Base-by-base conservation (phyloP, 2,329 filamentous ascomycete species). In the Botrytis sinoallii region DNA sequence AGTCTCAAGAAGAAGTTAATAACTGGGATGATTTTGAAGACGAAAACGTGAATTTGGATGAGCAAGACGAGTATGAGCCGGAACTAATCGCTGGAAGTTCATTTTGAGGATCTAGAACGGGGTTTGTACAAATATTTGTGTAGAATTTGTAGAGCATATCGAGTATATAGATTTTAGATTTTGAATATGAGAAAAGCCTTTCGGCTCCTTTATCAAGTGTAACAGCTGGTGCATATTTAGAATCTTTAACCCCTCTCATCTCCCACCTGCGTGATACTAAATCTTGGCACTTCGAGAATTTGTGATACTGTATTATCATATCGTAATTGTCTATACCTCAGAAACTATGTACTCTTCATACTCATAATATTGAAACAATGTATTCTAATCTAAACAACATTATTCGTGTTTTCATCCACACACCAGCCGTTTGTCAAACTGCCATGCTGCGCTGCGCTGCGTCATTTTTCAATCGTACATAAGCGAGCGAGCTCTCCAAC, bases 161-260 rank as follows among this genome's bases (percentile, higher is more conserved):
- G 7, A 52, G 32, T 66, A 38, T 44, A 57, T 69, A 57, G 48
- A 69, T 69, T 69, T 69, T 69, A 57, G 48, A 69, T 69, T 69
- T 69, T 32, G 66, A 57, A 57, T 69, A 42, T 25, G 10, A 44
- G n/a, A 57, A 69, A 57, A 69, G 66, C 18, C 22, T 42, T 57
- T 42, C 12, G 55, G 35, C 18, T 40, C 16, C 25, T 52, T n/a
- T 29, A 35, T 40, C n/a, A 32, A 46, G n/a, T 3, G 42, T 46
- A 44, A 18, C 16, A 57, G 52, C n/a, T 29, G n/a, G n/a, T 57
- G n/a, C 12, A n/a, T n/a, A 63, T 14, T 40, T 55, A 20, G 8
- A 67, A 10, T n/a, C 35, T 29, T 40, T 6, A 16, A 9, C 46
- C 46, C 65, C 25, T 66, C 44, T 20, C 44, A 67, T 29, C 14